Percentiles rank a stretch among this genome's conserved stretches.
These are phyloP conservation scores for Eimeria zaria DNA, from an alignment of 169 alveolate genomes.

Conservation along the genomic window DNA sequence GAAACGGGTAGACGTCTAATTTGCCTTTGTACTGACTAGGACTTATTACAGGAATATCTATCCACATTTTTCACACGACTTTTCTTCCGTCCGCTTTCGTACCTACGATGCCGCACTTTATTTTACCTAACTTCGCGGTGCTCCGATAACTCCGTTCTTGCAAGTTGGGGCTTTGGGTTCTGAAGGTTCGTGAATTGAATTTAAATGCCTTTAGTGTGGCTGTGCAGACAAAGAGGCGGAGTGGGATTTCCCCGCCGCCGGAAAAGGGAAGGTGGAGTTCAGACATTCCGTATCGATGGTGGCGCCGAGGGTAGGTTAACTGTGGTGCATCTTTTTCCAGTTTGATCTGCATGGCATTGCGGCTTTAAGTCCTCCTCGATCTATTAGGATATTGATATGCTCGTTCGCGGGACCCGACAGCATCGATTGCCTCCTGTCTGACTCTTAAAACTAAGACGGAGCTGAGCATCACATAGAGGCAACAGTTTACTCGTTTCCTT, in stretches of 20 bases:
- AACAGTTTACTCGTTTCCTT: not conserved
- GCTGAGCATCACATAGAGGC: not conserved
- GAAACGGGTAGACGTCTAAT: constrained; percentile 34
- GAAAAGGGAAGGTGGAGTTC: constrained; percentile 83
- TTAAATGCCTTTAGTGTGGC: not conserved
- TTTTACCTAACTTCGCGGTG: not conserved
- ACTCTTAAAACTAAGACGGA: not conserved
- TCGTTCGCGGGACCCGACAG: not conserved
- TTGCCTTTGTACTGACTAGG: not conserved
- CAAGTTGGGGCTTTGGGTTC: not conserved
- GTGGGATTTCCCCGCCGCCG: constrained; percentile 78
- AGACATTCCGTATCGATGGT: constrained; percentile 65
- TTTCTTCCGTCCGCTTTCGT: not conserved
- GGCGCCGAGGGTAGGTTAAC: constrained; percentile 40
- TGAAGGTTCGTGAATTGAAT: not conserved
- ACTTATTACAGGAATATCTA: not conserved
- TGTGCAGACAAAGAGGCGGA: constrained; percentile 81
- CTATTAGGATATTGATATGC: not conserved
- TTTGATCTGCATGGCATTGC: not conserved
- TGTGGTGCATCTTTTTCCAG: not conserved
- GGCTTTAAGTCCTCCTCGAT: not conserved
- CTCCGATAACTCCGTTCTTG: not conserved
- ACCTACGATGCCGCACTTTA: not conserved
- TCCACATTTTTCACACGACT: not conserved
- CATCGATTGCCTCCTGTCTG: not conserved